Percentiles rank a stretch among this genome's conserved stretches.
phyloP scores from a whole-genome alignment of 2,329 filamentous ascomycete genomes.

The Monosporascus sp. region DNA sequence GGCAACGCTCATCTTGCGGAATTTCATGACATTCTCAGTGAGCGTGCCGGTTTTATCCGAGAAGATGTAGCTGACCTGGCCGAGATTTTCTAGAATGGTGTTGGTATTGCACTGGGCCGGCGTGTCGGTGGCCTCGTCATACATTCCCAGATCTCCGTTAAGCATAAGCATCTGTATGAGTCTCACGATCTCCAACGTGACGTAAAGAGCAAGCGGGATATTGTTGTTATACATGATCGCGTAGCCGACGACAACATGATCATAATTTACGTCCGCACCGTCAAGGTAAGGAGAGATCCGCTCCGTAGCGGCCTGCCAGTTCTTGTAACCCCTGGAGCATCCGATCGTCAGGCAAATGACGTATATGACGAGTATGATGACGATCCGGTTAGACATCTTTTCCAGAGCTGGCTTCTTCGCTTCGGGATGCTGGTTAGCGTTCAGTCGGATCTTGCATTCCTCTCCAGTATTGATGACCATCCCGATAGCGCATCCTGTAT shows the following conservation, averaged over 20 bases:
- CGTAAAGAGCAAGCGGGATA: slow-evolving; percentile 85
- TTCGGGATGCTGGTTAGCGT: slow-evolving; percentile 80
- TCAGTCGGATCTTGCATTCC: slow-evolving; percentile 90
- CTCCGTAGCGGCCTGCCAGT: slow-evolving; percentile 68
- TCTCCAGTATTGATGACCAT: slow-evolving; percentile 87
- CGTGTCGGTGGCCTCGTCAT: slow-evolving; percentile 76
- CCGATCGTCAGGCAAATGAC: slow-evolving; percentile 75
- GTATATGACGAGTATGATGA: slow-evolving; percentile 74
- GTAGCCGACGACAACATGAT: slow-evolving; percentile 81
- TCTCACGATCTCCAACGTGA: slow-evolving; percentile 85
- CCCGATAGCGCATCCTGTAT: slow-evolving; percentile 63
- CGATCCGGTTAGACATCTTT: slow-evolving; percentile 70
- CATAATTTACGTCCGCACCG: slow-evolving; percentile 65
- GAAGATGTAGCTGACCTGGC: slow-evolving; percentile 85
- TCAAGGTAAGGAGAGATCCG: slow-evolving; percentile 69
- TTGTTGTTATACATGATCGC: slow-evolving; percentile 97
- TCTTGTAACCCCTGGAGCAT: slow-evolving; percentile 74
- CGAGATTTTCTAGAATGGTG: slow-evolving; percentile 90
- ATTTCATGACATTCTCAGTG: slow-evolving; percentile 94
- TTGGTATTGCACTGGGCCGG: slow-evolving; percentile 88
- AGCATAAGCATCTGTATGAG: slow-evolving; percentile 72
- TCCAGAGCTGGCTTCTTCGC: slow-evolving; percentile 81
- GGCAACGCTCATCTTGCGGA: slow-evolving; percentile 84
- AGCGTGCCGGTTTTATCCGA: slow-evolving; percentile 93
- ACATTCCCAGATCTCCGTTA: slow-evolving; percentile 83